A percentile compares a stretch with the other conserved stretches of the same genome.
Evolutionary conservation across 176 grass and related monocot genomes (phyloP).

Genomic region (Eremochloa ophiuroides): DNA sequence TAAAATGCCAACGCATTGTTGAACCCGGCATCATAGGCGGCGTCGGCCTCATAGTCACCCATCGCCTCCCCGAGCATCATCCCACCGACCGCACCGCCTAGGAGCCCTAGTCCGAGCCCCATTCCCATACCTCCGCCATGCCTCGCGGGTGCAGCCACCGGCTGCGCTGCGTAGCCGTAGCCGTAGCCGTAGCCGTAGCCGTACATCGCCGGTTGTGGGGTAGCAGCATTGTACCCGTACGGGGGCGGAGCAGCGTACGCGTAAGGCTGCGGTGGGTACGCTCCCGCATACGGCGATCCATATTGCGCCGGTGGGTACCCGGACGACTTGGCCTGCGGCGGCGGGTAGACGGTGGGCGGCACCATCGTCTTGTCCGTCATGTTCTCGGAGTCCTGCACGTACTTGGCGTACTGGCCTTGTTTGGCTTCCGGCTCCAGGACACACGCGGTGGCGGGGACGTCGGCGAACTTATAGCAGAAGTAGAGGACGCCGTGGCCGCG

Average conservation of each 20-base stretch:
- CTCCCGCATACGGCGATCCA: conserved; percentile 7
- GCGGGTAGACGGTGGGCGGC: conserved; percentile 26
- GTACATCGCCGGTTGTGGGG: conserved; percentile 8
- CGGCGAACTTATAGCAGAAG: conserved; percentile 58
- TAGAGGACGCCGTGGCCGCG: conserved; percentile 58
- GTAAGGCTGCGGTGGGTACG: conserved; percentile 28
- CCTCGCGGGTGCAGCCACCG: background rate
- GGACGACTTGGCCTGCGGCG: background rate
- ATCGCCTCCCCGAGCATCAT: conserved; percentile 35
- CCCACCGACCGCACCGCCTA: conserved; percentile 33
- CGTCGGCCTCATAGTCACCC: background rate
- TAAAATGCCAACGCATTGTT: conserved; percentile 25
- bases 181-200: no score
- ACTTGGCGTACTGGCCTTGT: background rate
- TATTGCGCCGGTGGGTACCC: conserved; percentile 9
- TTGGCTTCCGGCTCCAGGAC: background rate
- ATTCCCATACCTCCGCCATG: conserved; percentile 1
- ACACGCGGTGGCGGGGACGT: background rate
- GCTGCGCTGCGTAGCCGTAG: conserved; percentile 34
- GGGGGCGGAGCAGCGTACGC: background rate
- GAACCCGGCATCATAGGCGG: conserved; percentile 31
- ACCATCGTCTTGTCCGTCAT: background rate
- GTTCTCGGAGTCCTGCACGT: background rate
- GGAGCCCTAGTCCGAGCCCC: conserved; percentile 33
- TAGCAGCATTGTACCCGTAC: conserved; percentile 35